These are phyloP conservation scores for Pythium sp. DNA, from an alignment of 352 stramenopile species.

Conservation along the genomic window DNA sequence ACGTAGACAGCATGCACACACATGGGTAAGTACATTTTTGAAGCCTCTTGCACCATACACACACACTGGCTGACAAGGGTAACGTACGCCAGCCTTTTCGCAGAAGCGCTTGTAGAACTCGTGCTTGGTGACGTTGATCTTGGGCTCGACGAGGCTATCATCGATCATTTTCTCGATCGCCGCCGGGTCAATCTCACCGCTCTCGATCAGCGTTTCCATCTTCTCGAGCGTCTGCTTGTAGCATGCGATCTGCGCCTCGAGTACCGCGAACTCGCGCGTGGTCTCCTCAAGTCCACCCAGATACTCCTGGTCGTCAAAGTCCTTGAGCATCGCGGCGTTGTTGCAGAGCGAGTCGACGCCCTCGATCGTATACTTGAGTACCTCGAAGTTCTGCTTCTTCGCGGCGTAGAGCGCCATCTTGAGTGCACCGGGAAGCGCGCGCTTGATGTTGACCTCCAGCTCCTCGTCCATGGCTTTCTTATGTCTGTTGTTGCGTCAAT, in stretches of 20 bases:
- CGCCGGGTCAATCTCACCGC: conserved; percentile 37
- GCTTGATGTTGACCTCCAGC: conserved; percentile 55
- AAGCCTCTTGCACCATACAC: no score
- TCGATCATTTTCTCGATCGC: conserved; percentile 70
- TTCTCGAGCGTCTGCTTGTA: conserved; percentile 77
- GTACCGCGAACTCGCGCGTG: conserved; percentile 62
- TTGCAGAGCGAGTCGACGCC: conserved; percentile 62
- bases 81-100: conserved; percentile 60
- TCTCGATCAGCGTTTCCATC: conserved; percentile 51
- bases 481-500: neutral
- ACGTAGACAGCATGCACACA: neutral
- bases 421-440: conserved; percentile 57
- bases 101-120: conserved; percentile 83
- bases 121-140: conserved; percentile 59
- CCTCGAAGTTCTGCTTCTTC: conserved; percentile 72
- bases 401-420: conserved; percentile 77
- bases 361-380: conserved; percentile 75
- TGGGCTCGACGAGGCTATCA: conserved; percentile 40
- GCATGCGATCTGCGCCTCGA: conserved; percentile 57
- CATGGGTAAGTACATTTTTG: no score
- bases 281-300: conserved; percentile 55
- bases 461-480: conserved; percentile 44
- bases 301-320: conserved; percentile 55
- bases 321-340: conserved; percentile 64
- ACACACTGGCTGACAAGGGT: neutral